Conservation (phyloP, 2,329 filamentous ascomycete genomes). For the Xenoacremonium recifei region DNA sequence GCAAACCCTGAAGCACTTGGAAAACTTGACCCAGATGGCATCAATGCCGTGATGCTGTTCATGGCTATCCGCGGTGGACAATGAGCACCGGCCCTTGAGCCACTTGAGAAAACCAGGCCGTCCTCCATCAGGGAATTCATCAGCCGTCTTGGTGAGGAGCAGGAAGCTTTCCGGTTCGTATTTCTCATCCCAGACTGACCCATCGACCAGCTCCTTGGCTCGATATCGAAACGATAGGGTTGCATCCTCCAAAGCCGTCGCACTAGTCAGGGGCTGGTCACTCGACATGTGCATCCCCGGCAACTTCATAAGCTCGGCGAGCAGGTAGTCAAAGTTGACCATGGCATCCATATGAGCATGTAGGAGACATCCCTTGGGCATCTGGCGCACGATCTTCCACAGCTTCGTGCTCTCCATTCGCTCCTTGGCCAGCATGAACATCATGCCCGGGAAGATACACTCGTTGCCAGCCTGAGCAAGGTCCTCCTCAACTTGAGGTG, state of each 20-base stretch:
- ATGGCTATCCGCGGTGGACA: constrained; percentile 70
- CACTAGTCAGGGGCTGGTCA: constrained; percentile 54
- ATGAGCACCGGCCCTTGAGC: constrained; percentile 70
- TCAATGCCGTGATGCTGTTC: constrained; percentile 81
- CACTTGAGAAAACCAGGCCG: constrained; percentile 71
- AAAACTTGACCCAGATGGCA: constrained; percentile 82
- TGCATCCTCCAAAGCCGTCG: constrained; percentile 52
- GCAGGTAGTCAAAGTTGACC: constrained; percentile 80
- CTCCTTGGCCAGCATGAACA: constrained; percentile 85
- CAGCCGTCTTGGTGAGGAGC: constrained; percentile 61
- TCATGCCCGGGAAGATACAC: constrained; percentile 82
- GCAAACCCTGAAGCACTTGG: constrained; percentile 69
- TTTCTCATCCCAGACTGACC: constrained; percentile 61
- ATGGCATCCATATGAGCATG: constrained; percentile 92
- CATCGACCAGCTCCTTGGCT: constrained; percentile 41
- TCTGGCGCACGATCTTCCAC: constrained; percentile 78
- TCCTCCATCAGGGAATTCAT: constrained; percentile 72
- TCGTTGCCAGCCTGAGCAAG: constrained; percentile 61
- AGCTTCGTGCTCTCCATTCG: constrained; percentile 81
- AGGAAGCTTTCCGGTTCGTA: constrained; percentile 63
- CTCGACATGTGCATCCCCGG: constrained; percentile 72
- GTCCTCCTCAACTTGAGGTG: constrained; percentile 66
- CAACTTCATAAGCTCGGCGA: constrained; percentile 68
- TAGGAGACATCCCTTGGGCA: constrained; percentile 86
- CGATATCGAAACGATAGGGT: constrained; percentile 62